phyloP scores from a whole-genome alignment of 345 rosid genomes.

The Boechera divaricarpa region DNA sequence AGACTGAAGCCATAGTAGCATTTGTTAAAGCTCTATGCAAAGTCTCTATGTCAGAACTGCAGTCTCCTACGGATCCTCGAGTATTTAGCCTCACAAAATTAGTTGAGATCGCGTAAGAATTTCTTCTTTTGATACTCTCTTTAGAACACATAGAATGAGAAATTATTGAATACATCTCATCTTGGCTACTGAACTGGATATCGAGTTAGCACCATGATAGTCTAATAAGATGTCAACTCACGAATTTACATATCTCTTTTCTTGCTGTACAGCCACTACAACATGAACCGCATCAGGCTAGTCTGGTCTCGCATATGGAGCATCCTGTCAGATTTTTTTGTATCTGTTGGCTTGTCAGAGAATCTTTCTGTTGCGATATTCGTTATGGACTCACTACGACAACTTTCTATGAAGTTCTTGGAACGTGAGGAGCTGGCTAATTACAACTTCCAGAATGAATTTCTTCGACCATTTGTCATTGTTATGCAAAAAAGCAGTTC shows the following conservation, averaged over 20 bases:
- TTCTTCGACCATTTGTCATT: constrained; percentile 90
- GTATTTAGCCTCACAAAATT: constrained; percentile 96
- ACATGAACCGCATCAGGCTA: constrained; percentile 95
- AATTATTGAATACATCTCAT: constrained; percentile 16
- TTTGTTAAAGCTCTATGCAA: constrained; percentile 95
- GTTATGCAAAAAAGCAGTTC: constrained; percentile 92
- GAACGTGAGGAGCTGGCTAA: constrained; percentile 98
- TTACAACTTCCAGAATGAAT: constrained; percentile 96
- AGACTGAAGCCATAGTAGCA: constrained; percentile 93
- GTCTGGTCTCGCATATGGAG: constrained; percentile 98
- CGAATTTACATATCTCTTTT: constrained; percentile 9
- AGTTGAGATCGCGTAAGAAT: constrained; percentile 91
- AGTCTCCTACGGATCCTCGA: constrained; percentile 98
- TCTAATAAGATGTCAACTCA: constrained; percentile 32
- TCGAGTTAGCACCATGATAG: constrained; percentile 10
- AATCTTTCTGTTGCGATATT: constrained; percentile 96
- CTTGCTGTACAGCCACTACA: constrained; percentile 78
- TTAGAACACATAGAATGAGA: constrained; percentile 29
- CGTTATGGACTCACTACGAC: constrained; percentile 97
- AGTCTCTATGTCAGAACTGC: constrained; percentile 92
- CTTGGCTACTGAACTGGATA: constrained; percentile 20
- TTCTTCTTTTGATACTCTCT: constrained; percentile 31
- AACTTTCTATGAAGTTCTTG: constrained; percentile 94
- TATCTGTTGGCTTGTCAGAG: constrained; percentile 93
- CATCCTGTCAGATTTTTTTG: constrained; percentile 94